Evolutionary conservation across 768 basidiomycete genomes (phyloP).

Genomic region (Suillus plorans): DNA sequence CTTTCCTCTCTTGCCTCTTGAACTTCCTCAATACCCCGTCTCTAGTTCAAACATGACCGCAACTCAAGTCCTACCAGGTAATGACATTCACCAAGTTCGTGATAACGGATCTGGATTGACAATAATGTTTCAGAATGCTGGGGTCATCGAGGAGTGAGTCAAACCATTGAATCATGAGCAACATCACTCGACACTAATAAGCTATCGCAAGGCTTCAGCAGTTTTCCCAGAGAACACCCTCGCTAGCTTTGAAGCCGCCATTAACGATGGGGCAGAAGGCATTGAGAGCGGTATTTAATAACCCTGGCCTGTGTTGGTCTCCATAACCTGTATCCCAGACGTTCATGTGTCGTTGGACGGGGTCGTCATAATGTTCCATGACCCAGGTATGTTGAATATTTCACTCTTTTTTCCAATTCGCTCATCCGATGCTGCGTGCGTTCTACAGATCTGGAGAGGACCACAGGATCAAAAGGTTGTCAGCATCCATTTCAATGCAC

Average conservation of each 20-base stretch:
- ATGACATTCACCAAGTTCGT: not conserved
- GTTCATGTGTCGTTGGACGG: slow-evolving; percentile 90
- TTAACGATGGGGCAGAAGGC: slow-evolving; percentile 91
- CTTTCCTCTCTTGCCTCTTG: slow-evolving; percentile 2
- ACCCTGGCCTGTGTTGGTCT: slow-evolving; percentile 34
- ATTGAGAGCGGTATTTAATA: slow-evolving; percentile 92
- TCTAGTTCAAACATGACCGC: slow-evolving; percentile 19
- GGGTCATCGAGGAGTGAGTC: slow-evolving; percentile 68
- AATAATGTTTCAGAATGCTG: slow-evolving; percentile 61
- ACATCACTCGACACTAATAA: not conserved
- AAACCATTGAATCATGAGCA: slow-evolving; percentile 42
- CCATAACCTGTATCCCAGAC: slow-evolving; percentile 71
- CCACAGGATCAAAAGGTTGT: slow-evolving; percentile 74
- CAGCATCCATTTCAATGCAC: slow-evolving; percentile 14
- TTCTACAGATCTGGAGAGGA: slow-evolving; percentile 63
- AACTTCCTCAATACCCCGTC: not conserved
- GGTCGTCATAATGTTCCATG: slow-evolving; percentile 94
- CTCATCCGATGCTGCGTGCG: slow-evolving; percentile 24
- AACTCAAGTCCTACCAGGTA: slow-evolving; percentile 29
- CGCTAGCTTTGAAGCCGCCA: slow-evolving; percentile 92
- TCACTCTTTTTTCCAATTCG: slow-evolving; percentile 19
- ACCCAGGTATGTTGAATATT: slow-evolving; percentile 58
- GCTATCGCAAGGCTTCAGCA: slow-evolving; percentile 70
- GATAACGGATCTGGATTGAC: not conserved
- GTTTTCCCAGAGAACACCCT: slow-evolving; percentile 92